Evolutionary conservation across 2,329 filamentous ascomycete genomes (phyloP).

Genomic region (Fusarium verticillioides): DNA sequence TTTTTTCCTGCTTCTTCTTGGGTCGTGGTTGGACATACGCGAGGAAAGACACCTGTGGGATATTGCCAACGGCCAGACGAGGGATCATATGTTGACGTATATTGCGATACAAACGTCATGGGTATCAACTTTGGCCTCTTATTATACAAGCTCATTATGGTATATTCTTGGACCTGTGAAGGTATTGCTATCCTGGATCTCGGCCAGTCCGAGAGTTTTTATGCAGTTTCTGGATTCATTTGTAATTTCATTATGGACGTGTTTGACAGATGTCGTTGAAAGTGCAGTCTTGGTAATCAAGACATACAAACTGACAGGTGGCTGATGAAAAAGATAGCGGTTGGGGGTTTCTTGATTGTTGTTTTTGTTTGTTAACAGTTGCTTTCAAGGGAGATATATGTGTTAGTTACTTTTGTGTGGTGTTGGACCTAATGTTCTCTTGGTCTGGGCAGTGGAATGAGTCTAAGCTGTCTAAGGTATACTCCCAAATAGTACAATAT

Average conservation of each 20-base stretch:
- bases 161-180: not conserved
- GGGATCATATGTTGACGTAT: constrained; percentile 42
- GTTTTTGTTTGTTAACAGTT: not conserved
- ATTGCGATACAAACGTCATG: constrained; percentile 3
- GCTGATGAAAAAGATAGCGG: not conserved
- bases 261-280: not conserved
- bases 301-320: not conserved
- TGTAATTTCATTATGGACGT: not conserved
- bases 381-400: not conserved
- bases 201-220: not conserved
- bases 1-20: constrained; percentile 22
- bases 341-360: not conserved
- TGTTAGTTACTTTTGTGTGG: not conserved
- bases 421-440: not conserved
- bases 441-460: not conserved
- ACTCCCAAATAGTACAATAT: not conserved
- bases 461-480: not conserved
- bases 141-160: not conserved
- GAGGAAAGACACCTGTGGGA: constrained; percentile 47
- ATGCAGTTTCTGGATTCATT: not conserved
- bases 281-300: not conserved
- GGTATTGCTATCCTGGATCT: not conserved
- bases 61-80: constrained; percentile 47
- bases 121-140: not conserved
- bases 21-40: constrained; percentile 28